Base-by-base conservation (phyloP, 331 rosid genomes). In the Cydonia oblonga region DNA sequence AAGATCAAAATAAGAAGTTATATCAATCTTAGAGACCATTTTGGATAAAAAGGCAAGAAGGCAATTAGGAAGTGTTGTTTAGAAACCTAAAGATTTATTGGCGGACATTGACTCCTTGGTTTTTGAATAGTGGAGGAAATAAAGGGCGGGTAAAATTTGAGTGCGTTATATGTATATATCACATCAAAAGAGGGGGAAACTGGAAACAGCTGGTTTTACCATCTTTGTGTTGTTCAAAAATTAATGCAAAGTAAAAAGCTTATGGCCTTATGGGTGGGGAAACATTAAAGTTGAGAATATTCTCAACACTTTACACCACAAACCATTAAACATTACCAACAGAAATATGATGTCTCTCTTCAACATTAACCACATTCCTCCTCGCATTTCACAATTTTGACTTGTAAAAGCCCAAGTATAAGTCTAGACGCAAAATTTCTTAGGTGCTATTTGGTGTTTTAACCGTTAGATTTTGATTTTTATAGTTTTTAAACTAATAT, bases 351-450 rank as follows among this genome's bases (percentile, higher is more conserved):
- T 68, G 65, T 29, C 19, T 70, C 78, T 70, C 84, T 65, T 65
- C 61, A 61, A 35, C 76, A 73, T 59, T 49, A 70, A 77, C 77
- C 81, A 76, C 67, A 60, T 52, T 70, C 71, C 65, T 40, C 73
- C 72, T 56, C 70, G 67, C 75, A 73, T 35, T 81, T 74, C 35
- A 70, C 67, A 71, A 71, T 79, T 81, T 84, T 86, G 86, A 87
- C 87, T 38, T 3, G 42, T 10, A 9, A 9, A 38, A 9, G 3
- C 42, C 42, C 42, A 38, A 35, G 42, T 35, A 35, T 35, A 35
- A 35, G 42, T 1, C 4, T 9, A 57, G 53, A 38, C 3, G 53
- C n/a, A 46, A 46, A 44, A 4, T 4, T 14, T 44, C 52, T 14
- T 44, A 19, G 7, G 52, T 44, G 52, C 6, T 42, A 6, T 35